A percentile compares a stretch with the other conserved stretches of the same genome.
phyloP scores from a whole-genome alignment of 441 rosid species.

The Arabidopsis lyrata region DNA sequence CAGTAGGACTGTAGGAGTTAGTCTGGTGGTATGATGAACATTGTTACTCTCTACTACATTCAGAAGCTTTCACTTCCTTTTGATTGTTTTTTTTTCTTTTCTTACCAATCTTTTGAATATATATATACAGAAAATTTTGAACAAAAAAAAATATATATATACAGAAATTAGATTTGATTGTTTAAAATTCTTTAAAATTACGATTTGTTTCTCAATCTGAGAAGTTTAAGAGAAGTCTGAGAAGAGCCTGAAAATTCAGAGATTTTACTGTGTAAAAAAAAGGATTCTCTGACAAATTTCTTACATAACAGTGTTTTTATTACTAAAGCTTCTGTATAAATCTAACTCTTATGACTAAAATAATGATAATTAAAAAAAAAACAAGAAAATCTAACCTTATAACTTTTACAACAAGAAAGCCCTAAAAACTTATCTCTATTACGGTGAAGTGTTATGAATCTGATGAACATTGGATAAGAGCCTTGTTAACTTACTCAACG shows the following conservation, averaged over 20 bases:
- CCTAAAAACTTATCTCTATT: constrained; percentile 39
- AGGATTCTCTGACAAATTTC: constrained; percentile 36
- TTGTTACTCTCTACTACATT: constrained; percentile 20
- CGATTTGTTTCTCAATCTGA: constrained; percentile 2
- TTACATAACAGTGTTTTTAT: constrained; percentile 30
- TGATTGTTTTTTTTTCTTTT: background rate
- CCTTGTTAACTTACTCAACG: constrained; percentile 82
- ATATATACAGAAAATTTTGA: too few relatives aligned
- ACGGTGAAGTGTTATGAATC: constrained; percentile 63
- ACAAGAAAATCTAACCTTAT: constrained; percentile 38
- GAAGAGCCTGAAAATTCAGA: constrained; percentile 13
- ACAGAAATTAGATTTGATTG: constrained; percentile 24
- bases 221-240: background rate
- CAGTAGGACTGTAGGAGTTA: constrained; percentile 34
- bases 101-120: constrained; percentile 21
- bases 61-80: constrained; percentile 25
- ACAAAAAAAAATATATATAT: too few relatives aligned
- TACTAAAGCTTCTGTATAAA: constrained; percentile 45
- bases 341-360: constrained; percentile 39
- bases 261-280: constrained; percentile 32
- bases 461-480: constrained; percentile 71
- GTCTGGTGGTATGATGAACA: constrained; percentile 20
- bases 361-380: constrained; percentile 24
- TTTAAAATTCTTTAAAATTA: constrained; percentile 18
- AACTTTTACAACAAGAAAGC: constrained; percentile 43